Base-by-base conservation (phyloP, 352 stramenopile species). In the Aphanomyces astaci region DNA sequence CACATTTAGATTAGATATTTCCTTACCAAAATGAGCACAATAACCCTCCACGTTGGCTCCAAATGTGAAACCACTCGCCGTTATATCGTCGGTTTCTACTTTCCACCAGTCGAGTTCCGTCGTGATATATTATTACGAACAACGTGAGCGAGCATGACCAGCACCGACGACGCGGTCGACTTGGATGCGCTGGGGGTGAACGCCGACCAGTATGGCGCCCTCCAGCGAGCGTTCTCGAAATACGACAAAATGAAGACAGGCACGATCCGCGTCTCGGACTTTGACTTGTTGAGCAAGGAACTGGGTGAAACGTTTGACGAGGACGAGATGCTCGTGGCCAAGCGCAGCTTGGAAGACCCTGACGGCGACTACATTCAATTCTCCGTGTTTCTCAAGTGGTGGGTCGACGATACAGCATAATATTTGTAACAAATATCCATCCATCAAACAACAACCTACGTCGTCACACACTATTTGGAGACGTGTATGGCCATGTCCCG, bases 171-270 rank as follows among this genome's bases (percentile, higher is more conserved):
- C 31, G 28, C n/a, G n/a, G n/a, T 65, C 19, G 56, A 65, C 24
- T 65, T 22, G 10, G 24, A 51, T 24, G 56, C 56, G 11, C 40
- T 65, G 7, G 62, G 62, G 22, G 13, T 68, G 17, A 68, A 51
- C 13, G 27, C 49, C 24, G 62, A 68, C 19, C 62, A 68, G 51
- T 36, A 60, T 10, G 51, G 51, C 2, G 39, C 62, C 17, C 62
- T 68, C 33, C 24, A 52, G 3, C 15, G 11, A 22, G 62, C 62
- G 10, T 68, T 68, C 27, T 52, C 17, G 24, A 68, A 68, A 33
- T 68, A 68, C 33, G 62, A 68, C 62, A 68, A 68, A 27, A 68
- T 68, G 62, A 68, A 68, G 32, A 68, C 62, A 13, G 62, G 62
- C 25, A 32, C 62, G n/a, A 68, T 68, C 28, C n/a, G 39, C 22